Base-by-base conservation (phyloP, 192 early-diverging fungal genomes). In the Chytriomyces hyalinus region DNA sequence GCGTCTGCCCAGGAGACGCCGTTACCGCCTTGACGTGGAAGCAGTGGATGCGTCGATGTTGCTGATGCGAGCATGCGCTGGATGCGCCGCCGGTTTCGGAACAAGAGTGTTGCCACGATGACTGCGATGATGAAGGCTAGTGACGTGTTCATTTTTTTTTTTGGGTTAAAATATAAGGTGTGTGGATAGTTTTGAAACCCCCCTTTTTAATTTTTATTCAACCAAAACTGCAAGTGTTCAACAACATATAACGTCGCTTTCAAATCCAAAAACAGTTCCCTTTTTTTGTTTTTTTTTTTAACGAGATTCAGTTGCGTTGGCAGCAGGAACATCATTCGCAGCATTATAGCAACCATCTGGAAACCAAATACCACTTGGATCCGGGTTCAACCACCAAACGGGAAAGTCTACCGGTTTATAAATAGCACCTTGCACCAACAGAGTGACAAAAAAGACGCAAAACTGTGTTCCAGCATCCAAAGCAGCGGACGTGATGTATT, bases 401-500 rank as follows among this genome's bases (percentile, higher is more conserved):
- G 61, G 73, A 6, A 75, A 47, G 13, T 65, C 17, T 9, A 66
- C 47, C 11, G 28, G 13, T n/a, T 28, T 65, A 0, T 15, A 13
- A 15, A 70, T 43, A 0, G 65, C 73, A 20, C 61, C 61, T 28
- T 20, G 13, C 13, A 72, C 20, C n/a, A 60, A 2, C 15, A 72
- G 22, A 53, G 70, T 60, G 20, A 72, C 53, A 15, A 77, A 13
- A 24, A 77, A 47, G 0, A 36, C 67, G 6, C 36, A 28, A 2
- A 69, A 73, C 47, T 68, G 53, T 11, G 65, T 69, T 0, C 89
- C 89, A 17, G 81, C 72, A 77, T 91, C 90, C 20, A 91, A 74
- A 2, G 88, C 90, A 0, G 86, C 90, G 0, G 85, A 84, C 6
- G 89, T 71, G 0, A 88, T 77, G 76, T 88, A 91, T 13, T 88